Percentiles rank a stretch among this genome's conserved stretches.
phyloP scores from a whole-genome alignment of 1,139 yeast species.

The Diutina scorzettiae region DNA sequence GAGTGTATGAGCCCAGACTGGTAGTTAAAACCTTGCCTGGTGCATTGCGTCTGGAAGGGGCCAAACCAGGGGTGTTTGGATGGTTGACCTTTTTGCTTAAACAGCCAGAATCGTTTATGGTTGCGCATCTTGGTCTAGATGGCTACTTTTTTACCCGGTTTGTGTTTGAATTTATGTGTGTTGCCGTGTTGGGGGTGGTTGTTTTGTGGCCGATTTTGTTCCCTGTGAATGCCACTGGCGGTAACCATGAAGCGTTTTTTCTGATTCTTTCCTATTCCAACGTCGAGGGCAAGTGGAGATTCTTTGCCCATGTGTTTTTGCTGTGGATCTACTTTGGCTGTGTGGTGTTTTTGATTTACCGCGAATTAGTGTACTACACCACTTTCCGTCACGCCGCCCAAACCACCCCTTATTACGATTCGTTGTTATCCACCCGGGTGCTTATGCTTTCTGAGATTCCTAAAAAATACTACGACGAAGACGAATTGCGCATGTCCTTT shows the following conservation, averaged over 20 bases:
- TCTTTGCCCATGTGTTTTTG: slow-evolving; percentile 59
- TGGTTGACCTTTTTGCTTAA: slow-evolving; percentile 44
- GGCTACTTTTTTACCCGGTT: slow-evolving; percentile 82
- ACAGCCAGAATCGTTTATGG: slow-evolving; percentile 54
- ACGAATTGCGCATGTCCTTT: slow-evolving; percentile 40
- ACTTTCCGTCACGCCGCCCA: slow-evolving; percentile 57
- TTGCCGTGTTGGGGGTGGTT: slow-evolving; percentile 53
- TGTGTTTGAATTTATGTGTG: slow-evolving; percentile 46
- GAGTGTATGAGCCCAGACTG: slow-evolving; percentile 78
- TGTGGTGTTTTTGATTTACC: slow-evolving; percentile 49
- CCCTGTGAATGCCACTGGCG: slow-evolving; percentile 82
- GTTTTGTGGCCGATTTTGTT: slow-evolving; percentile 66
- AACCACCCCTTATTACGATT: slow-evolving; percentile 62
- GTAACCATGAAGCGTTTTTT: slow-evolving; percentile 34
- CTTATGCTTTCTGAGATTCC: slow-evolving; percentile 56
- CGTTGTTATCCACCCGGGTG: slow-evolving; percentile 53
- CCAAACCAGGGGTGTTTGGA: slow-evolving; percentile 41
- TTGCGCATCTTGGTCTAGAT: slow-evolving; percentile 76
- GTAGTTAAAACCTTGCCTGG: slow-evolving; percentile 28
- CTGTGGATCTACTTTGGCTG: slow-evolving; percentile 58
- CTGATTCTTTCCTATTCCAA: slow-evolving; percentile 52
- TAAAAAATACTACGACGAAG: slow-evolving; percentile 34
- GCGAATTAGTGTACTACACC: slow-evolving; percentile 58
- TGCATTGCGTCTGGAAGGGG: slow-evolving; percentile 36
- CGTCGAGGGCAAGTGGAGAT: slow-evolving; percentile 46